Conservation (phyloP, 768 basidiomycete genomes). For the Boletus rubescentipes region DNA sequence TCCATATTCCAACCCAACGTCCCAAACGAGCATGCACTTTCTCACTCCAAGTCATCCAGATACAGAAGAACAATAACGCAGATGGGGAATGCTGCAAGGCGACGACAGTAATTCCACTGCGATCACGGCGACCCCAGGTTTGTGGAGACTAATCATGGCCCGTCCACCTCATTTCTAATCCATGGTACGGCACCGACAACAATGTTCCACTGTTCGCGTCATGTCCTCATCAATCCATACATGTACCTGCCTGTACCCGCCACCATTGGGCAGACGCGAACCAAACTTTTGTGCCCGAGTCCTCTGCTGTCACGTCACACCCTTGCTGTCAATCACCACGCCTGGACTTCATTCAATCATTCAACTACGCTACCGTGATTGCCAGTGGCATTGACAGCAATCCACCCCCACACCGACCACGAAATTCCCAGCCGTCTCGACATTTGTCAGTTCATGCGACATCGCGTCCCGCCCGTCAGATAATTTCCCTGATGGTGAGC, state of each 20-base stretch:
- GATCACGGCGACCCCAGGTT: background rate
- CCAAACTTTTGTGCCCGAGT: background rate
- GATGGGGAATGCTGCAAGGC: background rate
- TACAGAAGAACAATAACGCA: background rate
- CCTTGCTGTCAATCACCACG: too few relatives aligned
- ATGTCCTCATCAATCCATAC: background rate
- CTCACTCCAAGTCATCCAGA: background rate
- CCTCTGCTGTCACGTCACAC: slow-evolving; percentile 1
- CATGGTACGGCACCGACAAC: background rate
- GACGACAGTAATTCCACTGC: background rate
- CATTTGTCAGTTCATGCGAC: background rate
- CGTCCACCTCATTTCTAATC: too few relatives aligned
- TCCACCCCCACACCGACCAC: slow-evolving; percentile 4
- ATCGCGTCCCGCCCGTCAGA: background rate
- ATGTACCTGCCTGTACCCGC: background rate
- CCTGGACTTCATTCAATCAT: background rate
- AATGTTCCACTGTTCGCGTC: background rate
- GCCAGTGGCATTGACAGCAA: background rate
- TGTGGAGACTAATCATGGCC: background rate
- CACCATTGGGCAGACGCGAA: background rate
- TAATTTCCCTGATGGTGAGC: background rate
- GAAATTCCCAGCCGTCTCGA: slow-evolving; percentile 7
- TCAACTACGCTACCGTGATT: background rate
- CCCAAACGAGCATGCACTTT: background rate
- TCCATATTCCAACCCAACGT: background rate